These are phyloP conservation scores for Exsudoporus frostii DNA, from an alignment of 768 basidiomycete species.

Conservation along the genomic window DNA sequence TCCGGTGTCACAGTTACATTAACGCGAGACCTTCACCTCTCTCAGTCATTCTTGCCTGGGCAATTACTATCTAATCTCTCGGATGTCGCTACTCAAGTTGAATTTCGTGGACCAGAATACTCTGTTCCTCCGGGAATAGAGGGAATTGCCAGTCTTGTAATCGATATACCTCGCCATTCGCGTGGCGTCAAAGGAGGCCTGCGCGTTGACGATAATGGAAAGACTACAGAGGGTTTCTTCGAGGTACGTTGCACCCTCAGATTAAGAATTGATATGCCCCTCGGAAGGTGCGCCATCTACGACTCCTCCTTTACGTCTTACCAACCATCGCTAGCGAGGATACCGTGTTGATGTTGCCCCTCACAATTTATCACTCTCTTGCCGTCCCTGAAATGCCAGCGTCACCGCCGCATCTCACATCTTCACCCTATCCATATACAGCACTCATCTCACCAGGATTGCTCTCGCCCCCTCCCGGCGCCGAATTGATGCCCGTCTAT, in stretches of 20 bases:
- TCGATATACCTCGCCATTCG: constrained; percentile 70
- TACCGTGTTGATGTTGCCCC: constrained; percentile 59
- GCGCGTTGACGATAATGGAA: constrained; percentile 49
- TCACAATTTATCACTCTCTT: constrained; percentile 62
- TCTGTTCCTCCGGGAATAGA: constrained; percentile 69
- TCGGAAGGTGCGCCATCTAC: constrained; percentile 54
- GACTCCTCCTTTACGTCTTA: constrained; percentile 5
- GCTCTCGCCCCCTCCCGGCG: constrained; percentile 28
- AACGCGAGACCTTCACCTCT: constrained; percentile 57
- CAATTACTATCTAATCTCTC: constrained; percentile 43
- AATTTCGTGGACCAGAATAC: constrained; percentile 75
- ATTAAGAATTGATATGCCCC: constrained; percentile 60
- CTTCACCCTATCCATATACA: constrained; percentile 20
- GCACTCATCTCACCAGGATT: constrained; percentile 13
- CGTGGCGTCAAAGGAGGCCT: constrained; percentile 62
- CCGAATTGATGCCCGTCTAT: constrained; percentile 5
- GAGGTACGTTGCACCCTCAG: constrained; percentile 63
- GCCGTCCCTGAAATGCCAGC: constrained; percentile 43
- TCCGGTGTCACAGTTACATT: constrained; percentile 61
- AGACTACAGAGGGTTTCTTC: constrained; percentile 54
- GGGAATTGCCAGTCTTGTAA: constrained; percentile 74
- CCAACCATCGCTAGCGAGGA: constrained; percentile 54
- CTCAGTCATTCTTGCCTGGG: constrained; percentile 30
- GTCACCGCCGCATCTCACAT: constrained; percentile 23
- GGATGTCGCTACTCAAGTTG: constrained; percentile 64